Evolutionary conservation across 2,329 filamentous ascomycete species (phyloP), one percentile per base, ranked within the genome.

Genomic region (Aureobasidium namibiae): DNA sequence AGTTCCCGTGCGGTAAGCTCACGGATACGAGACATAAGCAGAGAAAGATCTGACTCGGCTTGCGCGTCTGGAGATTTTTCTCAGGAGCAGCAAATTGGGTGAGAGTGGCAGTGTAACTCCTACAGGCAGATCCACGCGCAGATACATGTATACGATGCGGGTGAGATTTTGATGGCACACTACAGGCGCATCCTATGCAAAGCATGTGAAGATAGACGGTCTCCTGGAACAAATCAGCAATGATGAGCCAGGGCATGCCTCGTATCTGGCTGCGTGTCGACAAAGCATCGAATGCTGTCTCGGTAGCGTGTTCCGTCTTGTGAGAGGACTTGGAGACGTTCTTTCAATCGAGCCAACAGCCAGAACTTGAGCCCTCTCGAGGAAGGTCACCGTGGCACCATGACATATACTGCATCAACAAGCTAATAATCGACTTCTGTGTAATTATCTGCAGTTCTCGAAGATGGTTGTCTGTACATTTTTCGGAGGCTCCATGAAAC

Each of bases 1-100:
- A 16, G 31, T 45, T 44, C 16, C 53, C 53, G 53, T 31, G 31
- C 29, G 18, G 41, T 36, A 45, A 24, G 39, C 41, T 45, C 53
- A 45, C 42, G 53, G 34, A 56, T 56, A 56, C 53, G 53, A 56
- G 53, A 45, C 31, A 46, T 23, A 45, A 45, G 53, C 53, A 56
- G 41, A 46, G 21, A 46, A 39, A 53, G 49, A 44, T 56, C 52
- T 42, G 52, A 44, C 52, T 44, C 52, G 21, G 53, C 18, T 56
- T 56, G 53, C 53, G 53, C 53, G 53, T 56, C 42, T n/a, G 53
- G n/a, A 31, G 6, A 2, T 31, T 11, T 31, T 46, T 11, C 26
- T 29, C 7, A 41, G 39, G 39, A 21, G 11, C 39, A 41, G 18
- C 18, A 13, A 33, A 14, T 42, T 54, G 21, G 39, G 41, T 31